These are phyloP conservation scores for Rhodocollybia butyracea DNA, from an alignment of 768 basidiomycete genomes.

Conservation along the genomic window DNA sequence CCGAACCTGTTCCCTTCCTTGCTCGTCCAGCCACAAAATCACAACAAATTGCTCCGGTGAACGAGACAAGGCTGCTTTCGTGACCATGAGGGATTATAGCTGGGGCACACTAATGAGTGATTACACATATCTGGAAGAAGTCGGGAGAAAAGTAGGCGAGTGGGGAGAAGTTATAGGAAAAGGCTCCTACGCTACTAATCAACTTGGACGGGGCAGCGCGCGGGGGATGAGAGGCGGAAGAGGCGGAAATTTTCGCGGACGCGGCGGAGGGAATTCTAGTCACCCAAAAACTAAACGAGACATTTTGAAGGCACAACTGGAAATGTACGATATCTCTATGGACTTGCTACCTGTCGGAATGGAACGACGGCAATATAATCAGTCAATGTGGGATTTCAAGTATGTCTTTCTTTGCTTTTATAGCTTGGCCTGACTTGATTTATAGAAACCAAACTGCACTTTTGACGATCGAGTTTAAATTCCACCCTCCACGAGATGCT, in stretches of 20 bases:
- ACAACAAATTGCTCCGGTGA: conserved; percentile 61
- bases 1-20: conserved; percentile 72
- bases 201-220: background rate
- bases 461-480: conserved; percentile 71
- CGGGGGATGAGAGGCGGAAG: conserved; percentile 15
- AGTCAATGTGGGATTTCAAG: conserved; percentile 83
- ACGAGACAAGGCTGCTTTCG: conserved; percentile 69
- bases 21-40: conserved; percentile 68
- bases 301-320: conserved; percentile 64
- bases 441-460: conserved; percentile 63
- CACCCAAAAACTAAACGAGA: conserved; percentile 54
- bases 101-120: conserved; percentile 91
- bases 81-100: conserved; percentile 80
- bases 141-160: conserved; percentile 68
- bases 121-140: conserved; percentile 82
- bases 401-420: conserved; percentile 32
- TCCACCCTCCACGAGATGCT: conserved; percentile 52
- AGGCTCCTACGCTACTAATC: conserved; percentile 46
- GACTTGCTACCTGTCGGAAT: conserved; percentile 80
- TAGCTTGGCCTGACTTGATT: background rate
- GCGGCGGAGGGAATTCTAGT: conserved; percentile 15
- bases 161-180: conserved; percentile 71
- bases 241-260: conserved; percentile 22
- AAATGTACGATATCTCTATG: conserved; percentile 64
- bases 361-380: conserved; percentile 73